Percentiles rank a stretch among this genome's conserved stretches.
phyloP scores from a whole-genome alignment of 2,329 filamentous ascomycete species.

The Fusarium chuoi region DNA sequence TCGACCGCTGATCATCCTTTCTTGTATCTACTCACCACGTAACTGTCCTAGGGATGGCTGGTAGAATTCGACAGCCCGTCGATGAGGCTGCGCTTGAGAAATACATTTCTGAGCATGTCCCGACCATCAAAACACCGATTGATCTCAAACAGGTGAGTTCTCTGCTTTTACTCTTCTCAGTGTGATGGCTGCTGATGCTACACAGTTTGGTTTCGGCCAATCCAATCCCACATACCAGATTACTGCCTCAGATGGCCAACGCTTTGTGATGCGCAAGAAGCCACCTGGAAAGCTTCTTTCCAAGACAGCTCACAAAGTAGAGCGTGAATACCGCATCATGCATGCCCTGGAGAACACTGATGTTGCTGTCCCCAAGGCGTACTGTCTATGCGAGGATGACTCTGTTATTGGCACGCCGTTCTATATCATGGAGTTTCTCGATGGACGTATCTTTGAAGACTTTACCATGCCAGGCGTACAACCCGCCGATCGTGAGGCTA shows the following conservation, averaged over 20 bases:
- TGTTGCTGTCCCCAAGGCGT: conserved; percentile 86
- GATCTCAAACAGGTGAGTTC: conserved; percentile 84
- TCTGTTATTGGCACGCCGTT: conserved; percentile 87
- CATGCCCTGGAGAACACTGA: conserved; percentile 81
- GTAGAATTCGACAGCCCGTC: conserved; percentile 88
- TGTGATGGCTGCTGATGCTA: conserved; percentile 13
- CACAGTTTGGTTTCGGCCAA: conserved; percentile 94
- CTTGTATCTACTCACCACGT: neutral
- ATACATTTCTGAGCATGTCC: conserved; percentile 83
- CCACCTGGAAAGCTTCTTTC: conserved; percentile 94
- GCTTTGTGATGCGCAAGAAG: conserved; percentile 96
- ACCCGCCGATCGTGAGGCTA: conserved; percentile 74
- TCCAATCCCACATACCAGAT: conserved; percentile 97
- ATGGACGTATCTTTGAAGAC: conserved; percentile 94
- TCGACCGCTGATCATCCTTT: neutral
- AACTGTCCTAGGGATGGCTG: conserved; percentile 71
- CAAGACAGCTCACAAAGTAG: conserved; percentile 94
- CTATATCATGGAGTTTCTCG: conserved; percentile 96
- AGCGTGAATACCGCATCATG: conserved; percentile 93
- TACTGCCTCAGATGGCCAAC: conserved; percentile 73
- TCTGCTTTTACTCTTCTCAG: neutral
- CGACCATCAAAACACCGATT: conserved; percentile 82
- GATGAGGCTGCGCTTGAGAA: conserved; percentile 81
- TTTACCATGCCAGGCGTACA: conserved; percentile 79
- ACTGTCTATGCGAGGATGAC: conserved; percentile 86